Evolutionary conservation across 2,329 filamentous ascomycete species (phyloP), one percentile per base, ranked within the genome.

Genomic region (Fusarium anthophilum): DNA sequence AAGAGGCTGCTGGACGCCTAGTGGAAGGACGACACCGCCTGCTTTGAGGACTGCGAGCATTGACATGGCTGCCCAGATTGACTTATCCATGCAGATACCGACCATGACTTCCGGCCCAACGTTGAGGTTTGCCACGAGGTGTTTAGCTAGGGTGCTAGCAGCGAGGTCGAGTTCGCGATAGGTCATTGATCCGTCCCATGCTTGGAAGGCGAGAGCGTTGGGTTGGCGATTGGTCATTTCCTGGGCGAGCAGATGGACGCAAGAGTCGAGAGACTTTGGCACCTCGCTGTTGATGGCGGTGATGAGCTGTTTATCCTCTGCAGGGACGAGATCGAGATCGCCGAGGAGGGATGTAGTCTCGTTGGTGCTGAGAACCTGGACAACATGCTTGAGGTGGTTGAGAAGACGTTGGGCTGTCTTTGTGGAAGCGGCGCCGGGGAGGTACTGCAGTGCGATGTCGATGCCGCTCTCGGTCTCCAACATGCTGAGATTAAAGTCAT

Each of bases 401-500:
- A 51, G 43, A 51, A 59, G 43, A 5, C 43, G 37, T 3, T 59
- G 43, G 1, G 56, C 56, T 30, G 43, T 59, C 6, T 48, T 37
- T 11, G 32, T 39, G 8, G 56, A 51, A 2, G 43, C 24, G 22
- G n/a, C 30, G 6, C 56, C 56, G 13, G 56, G 24, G 14, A 59
- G 44, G 6, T 59, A 59, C 9, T 59, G 56, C 0, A 59, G 17
- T 28, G 56, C 37, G 14, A 59, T 38, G 26, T 59, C 43, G 20
- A 59, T 59, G 5, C 43, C 56, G 9, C 22, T 51, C 11, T 59
- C 56, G 1, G 43, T 59, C 32, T 59, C 56, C 0, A 59, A 24
- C 56, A 59, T 59, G 20, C 56, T 59, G 14, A 59, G 56, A 18
- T 59, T 59, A 11, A 59, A 59, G 56, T 59, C 56, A 39, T 59